Evolutionary conservation across 139 green algal species (phyloP), one percentile per base, ranked within the genome.

Genomic region (Tetradesmus lagerheimii): DNA sequence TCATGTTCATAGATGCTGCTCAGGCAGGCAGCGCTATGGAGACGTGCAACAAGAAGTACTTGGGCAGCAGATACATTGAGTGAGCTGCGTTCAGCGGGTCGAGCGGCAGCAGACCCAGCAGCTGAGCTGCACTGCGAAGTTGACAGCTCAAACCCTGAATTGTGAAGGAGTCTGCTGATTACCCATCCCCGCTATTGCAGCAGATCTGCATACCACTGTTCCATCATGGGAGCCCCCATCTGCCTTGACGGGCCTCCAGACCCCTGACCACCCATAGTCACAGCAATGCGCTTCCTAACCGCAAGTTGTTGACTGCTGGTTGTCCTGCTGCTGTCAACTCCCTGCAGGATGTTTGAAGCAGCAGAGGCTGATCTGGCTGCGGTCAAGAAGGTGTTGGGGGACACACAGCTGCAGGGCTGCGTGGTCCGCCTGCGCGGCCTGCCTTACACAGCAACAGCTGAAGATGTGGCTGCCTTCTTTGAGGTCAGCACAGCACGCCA

Each of bases 21-120:
- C 92, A 71, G 23, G 90, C 94, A 89, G 81, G 93, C 45, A 93
- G 93, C n/a, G 95, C 94, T 50, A 93, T 97, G 57, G 92, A 90
- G 43, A 88, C 90, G 71, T 38, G n/a, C 71, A 79, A 79, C 31
- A 79, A 79, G 71, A 88, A 95, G 62, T 85, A 95, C 76, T 92
- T 98, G 83, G 94, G 94, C 27, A 85, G 88, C 37, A 81, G 96
- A 64, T 98, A 98, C 93, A 94, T 98, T 77, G 96, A 98, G 93
- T 95, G 71, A 89, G 93, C 39, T 8, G n/a, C 15, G 41, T 27
- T 14, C 29, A n/a, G 6, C 71, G 23, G 31, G 57, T n/a, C 57
- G 57, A 31, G 57, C 57, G 8, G 57, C 57, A 71, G 23, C 57
- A 71, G 57, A 71, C 57, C 25, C 3, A 23, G 57, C 57, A 71